Evolutionary conservation across 768 basidiomycete species (phyloP), one percentile per base, ranked within the genome.

Genomic region (Porpolomopsis calyptriformis): DNA sequence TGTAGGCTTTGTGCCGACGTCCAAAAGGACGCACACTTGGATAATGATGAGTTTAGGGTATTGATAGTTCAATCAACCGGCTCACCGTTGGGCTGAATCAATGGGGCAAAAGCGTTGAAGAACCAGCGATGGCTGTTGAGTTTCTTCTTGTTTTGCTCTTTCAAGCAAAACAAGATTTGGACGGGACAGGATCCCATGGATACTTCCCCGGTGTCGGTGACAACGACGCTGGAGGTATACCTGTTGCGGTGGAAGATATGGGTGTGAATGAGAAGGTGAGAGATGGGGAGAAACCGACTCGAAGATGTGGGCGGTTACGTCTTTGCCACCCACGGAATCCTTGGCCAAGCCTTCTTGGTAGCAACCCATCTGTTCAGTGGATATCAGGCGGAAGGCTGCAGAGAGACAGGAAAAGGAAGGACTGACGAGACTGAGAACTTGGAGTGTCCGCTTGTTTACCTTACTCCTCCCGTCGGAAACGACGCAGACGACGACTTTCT

Each of bases 91-190:
- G 91, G 84, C 51, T 81, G 77, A 55, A 94, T 75, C 47, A 93
- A 69, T 20, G 91, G 88, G 18, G 87, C 86, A 52, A 94, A 87
- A 0, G 88, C 92, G 57, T 96, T 96, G 75, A 96, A 94, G 72
- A 94, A 94, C 92, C 92, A 96, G 16, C 92, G 77, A 57, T 96
- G 91, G 55, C 84, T 86, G 69, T 94, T 94, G 55, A 94, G 73
- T 62, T 96, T 94, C 73, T 94, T 93, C 73, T 91, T 91, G 73
- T 93, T 96, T 67, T 89, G 86, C 61, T 93, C 90, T 64, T 93
- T 93, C 57, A 93, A 68, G 58, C 89, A 91, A 68, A 92, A 92
- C 38, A 98, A 68, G 54, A 88, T 73, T 63, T 92, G 93, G 48
- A 89, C 78, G 1, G 91, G 82, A 56, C 85, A 87, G 1, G 74